phyloP scores from a whole-genome alignment of 805 yeast species.

The Grigorovia transvaalensis region DNA sequence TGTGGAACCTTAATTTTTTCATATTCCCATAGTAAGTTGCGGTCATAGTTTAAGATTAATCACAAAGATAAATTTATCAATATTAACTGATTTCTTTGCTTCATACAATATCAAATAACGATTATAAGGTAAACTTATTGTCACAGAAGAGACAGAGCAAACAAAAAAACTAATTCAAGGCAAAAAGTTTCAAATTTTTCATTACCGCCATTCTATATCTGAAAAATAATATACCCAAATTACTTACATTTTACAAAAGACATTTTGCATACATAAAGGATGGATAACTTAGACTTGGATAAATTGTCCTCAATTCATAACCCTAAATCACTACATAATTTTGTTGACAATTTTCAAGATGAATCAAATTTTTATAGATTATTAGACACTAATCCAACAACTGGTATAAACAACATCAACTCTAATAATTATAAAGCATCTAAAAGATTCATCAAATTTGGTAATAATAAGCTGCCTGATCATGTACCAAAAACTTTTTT shows the following conservation, averaged over 20 bases:
- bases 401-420: background rate
- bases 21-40: too few relatives aligned
- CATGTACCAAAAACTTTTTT: slow-evolving; percentile 60
- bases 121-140: too few relatives aligned
- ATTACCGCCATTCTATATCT: too few relatives aligned
- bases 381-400: slow-evolving; percentile 11
- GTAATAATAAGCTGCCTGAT: slow-evolving; percentile 63
- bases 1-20: too few relatives aligned
- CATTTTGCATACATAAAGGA: background rate
- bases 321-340: slow-evolving; percentile 24
- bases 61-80: too few relatives aligned
- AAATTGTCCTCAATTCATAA: slow-evolving; percentile 23
- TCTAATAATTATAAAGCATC: slow-evolving; percentile 4
- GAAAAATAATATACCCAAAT: background rate
- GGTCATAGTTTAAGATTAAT: too few relatives aligned
- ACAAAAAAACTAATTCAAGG: too few relatives aligned
- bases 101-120: too few relatives aligned
- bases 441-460: slow-evolving; percentile 36
- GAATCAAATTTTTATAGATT: slow-evolving; percentile 12
- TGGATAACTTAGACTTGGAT: background rate
- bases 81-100: too few relatives aligned
- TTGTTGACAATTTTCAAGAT: slow-evolving; percentile 17
- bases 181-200: too few relatives aligned
- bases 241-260: background rate
- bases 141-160: too few relatives aligned